A percentile compares a stretch with the other conserved stretches of the same genome.
These are phyloP conservation scores for Penicillium nucicola DNA, from an alignment of 495 filamentous ascomycete species.

Conservation along the genomic window DNA sequence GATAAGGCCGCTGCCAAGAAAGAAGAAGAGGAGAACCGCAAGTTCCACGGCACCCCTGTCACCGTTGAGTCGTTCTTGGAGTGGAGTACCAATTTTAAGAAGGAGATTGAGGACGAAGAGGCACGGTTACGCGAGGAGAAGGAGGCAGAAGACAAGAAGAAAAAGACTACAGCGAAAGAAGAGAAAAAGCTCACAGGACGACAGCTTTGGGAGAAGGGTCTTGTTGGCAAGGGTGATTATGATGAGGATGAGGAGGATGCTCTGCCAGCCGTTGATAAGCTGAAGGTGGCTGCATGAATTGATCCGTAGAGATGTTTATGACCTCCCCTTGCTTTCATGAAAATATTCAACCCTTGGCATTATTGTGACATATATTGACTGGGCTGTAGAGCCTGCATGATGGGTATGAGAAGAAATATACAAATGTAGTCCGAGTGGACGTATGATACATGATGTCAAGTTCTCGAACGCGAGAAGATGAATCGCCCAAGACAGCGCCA, in stretches of 20 bases:
- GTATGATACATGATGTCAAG: not conserved
- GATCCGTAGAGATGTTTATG: slow-evolving; percentile 14
- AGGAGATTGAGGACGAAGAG: slow-evolving; percentile 72
- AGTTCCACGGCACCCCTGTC: slow-evolving; percentile 90
- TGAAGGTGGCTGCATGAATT: slow-evolving; percentile 58
- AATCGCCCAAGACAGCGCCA: not conserved
- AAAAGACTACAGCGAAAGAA: slow-evolving; percentile 44
- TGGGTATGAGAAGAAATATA: not conserved
- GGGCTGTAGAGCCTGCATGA: not conserved
- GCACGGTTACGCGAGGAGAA: slow-evolving; percentile 62
- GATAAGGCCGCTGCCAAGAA: slow-evolving; percentile 65
- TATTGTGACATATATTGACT: not conserved
- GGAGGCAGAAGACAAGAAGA: slow-evolving; percentile 74
- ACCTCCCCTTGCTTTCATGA: slow-evolving; percentile 10
- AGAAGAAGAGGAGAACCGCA: slow-evolving; percentile 91
- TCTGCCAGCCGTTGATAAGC: slow-evolving; percentile 59
- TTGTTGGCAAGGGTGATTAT: slow-evolving; percentile 71
- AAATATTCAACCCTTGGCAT: slow-evolving; percentile 11
- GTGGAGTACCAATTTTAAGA: slow-evolving; percentile 77
- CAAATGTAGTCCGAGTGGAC: not conserved
- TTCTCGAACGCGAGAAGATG: not conserved
- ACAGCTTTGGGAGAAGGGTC: slow-evolving; percentile 80
- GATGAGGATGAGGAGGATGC: slow-evolving; percentile 62
- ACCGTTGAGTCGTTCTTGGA: slow-evolving; percentile 76
- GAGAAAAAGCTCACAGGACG: slow-evolving; percentile 73